These are phyloP conservation scores for Cylindrotheca closterium DNA, from an alignment of 108 stramenopile genomes.

Conservation along the genomic window DNA sequence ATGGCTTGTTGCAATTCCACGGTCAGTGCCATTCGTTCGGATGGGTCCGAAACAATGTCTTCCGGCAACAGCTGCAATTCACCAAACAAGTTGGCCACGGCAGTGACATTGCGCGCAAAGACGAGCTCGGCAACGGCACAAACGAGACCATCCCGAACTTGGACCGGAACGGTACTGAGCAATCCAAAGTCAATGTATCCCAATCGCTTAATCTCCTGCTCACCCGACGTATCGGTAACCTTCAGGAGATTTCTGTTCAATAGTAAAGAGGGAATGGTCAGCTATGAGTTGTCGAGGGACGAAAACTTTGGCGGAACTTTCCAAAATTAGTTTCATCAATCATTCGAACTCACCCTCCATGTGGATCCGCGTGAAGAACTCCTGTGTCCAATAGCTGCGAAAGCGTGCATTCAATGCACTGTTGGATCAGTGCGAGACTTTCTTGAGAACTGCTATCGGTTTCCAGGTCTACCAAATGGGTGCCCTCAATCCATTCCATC, in stretches of 20 bases:
- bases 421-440: constrained; percentile 59
- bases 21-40: constrained; percentile 44
- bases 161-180: constrained; percentile 51
- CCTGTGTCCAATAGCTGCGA: constrained; percentile 75
- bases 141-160: constrained; percentile 72
- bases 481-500: constrained; percentile 94
- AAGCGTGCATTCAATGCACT: constrained; percentile 73
- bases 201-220: constrained; percentile 17
- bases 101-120: constrained; percentile 59
- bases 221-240: neutral
- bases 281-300: no score
- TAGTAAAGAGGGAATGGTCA: no score
- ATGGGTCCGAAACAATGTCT: constrained; percentile 46
- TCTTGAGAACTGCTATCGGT: constrained; percentile 30
- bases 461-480: constrained; percentile 51
- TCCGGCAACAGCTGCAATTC: constrained; percentile 70
- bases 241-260: neutral
- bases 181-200: constrained; percentile 83
- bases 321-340: neutral
- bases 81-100: constrained; percentile 71
- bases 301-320: no score
- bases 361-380: constrained; percentile 76
- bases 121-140: constrained; percentile 75
- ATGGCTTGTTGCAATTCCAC: constrained; percentile 50
- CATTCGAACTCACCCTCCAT: constrained; percentile 74